These are phyloP conservation scores for Penicillium thymicola DNA, from an alignment of 2,329 filamentous ascomycete species.

Conservation along the genomic window DNA sequence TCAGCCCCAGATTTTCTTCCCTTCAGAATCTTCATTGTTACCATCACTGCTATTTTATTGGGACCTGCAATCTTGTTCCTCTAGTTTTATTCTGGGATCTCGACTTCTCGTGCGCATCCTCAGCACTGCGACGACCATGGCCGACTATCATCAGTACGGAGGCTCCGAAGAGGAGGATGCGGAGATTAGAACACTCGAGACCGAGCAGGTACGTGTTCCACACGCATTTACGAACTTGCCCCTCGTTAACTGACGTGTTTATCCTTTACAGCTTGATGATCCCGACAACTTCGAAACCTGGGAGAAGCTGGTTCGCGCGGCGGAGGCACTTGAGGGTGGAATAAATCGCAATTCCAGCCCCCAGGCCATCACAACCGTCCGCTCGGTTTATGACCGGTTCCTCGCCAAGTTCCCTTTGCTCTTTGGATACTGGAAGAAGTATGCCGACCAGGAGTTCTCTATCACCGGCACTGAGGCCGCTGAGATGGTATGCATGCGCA, in stretches of 20 bases:
- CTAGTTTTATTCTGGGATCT: background rate
- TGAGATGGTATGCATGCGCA: slow-evolving; percentile 69
- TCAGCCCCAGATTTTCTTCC: slow-evolving; percentile 8
- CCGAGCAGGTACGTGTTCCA: slow-evolving; percentile 64
- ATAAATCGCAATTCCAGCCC: slow-evolving; percentile 96
- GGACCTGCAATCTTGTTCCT: background rate
- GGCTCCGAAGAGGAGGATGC: slow-evolving; percentile 76
- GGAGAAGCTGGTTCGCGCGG: slow-evolving; percentile 85
- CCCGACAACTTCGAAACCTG: slow-evolving; percentile 90
- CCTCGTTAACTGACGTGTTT: slow-evolving; percentile 8
- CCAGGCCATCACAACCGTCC: slow-evolving; percentile 81
- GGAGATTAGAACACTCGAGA: slow-evolving; percentile 74
- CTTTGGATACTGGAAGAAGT: slow-evolving; percentile 99
- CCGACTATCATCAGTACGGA: slow-evolving; percentile 69
- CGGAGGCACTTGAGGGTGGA: slow-evolving; percentile 83
- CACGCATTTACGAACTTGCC: background rate
- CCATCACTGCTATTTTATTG: background rate
- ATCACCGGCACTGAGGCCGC: slow-evolving; percentile 95
- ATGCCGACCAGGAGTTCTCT: slow-evolving; percentile 94
- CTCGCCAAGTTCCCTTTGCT: slow-evolving; percentile 91
- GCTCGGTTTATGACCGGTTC: slow-evolving; percentile 87
- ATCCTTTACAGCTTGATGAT: slow-evolving; percentile 55
- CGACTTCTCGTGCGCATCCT: slow-evolving; percentile 5
- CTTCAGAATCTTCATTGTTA: slow-evolving; percentile 14
- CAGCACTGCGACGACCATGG: slow-evolving; percentile 50